Conservation (phyloP, 2,329 filamentous ascomycete genomes). For the Pseudogymnoascus sp. region DNA sequence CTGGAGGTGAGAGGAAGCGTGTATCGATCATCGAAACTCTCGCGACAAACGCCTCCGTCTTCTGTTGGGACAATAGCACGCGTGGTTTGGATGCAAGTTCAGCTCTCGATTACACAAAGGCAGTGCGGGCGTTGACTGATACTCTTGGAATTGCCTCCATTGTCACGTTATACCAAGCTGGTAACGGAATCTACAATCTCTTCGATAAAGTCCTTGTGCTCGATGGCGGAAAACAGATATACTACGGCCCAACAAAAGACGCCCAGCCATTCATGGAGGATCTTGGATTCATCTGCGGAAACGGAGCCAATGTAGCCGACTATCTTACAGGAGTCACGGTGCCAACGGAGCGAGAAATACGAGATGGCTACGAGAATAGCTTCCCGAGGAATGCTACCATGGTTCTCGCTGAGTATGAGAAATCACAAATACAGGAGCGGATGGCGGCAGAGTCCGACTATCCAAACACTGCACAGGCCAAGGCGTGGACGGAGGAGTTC, state of each 20-base stretch:
- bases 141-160: conserved; percentile 59
- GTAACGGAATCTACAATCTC: conserved; percentile 58
- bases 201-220: conserved; percentile 76
- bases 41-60: conserved; percentile 55
- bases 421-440: conserved; percentile 40
- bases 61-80: conserved; percentile 71
- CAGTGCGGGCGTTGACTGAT: conserved; percentile 60
- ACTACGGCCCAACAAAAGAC: conserved; percentile 54
- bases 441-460: conserved; percentile 54
- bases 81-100: conserved; percentile 66
- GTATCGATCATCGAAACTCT: conserved; percentile 59
- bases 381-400: conserved; percentile 58
- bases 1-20: conserved; percentile 59
- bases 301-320: conserved; percentile 54
- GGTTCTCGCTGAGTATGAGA: conserved; percentile 45
- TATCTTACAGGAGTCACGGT: conserved; percentile 65
- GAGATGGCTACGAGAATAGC: conserved; percentile 53
- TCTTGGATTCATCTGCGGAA: conserved; percentile 52
- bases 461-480: conserved; percentile 43
- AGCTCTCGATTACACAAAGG: conserved; percentile 64
- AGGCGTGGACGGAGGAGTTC: conserved; percentile 43
- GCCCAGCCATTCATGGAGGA: conserved; percentile 61
- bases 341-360: conserved; percentile 52
- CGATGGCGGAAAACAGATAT: conserved; percentile 60
- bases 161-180: conserved; percentile 64